Percentiles rank a stretch among this genome's conserved stretches.
These are phyloP conservation scores for Phytopythium helicoides DNA, from an alignment of 352 stramenopile genomes.

Conservation along the genomic window DNA sequence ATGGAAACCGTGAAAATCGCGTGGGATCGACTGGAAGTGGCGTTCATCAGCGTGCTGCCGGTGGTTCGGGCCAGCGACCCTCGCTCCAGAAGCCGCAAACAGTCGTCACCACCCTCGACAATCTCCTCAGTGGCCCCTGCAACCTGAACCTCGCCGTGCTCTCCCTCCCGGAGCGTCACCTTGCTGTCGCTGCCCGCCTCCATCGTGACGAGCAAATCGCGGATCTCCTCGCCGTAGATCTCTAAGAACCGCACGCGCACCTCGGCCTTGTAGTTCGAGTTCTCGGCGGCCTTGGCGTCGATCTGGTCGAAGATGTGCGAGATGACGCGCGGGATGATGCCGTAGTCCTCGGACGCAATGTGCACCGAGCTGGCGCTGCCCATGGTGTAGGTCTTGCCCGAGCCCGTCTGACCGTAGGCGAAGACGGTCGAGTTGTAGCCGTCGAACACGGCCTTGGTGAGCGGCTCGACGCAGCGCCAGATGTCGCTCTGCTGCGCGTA, in stretches of 20 bases:
- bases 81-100: constrained; percentile 77
- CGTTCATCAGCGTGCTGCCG: constrained; percentile 92
- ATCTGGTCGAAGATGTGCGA: constrained; percentile 84
- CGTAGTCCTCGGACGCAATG: constrained; percentile 75
- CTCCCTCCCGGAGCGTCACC: constrained; percentile 83
- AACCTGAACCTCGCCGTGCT: constrained; percentile 79
- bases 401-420: constrained; percentile 86
- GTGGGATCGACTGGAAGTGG: constrained; percentile 88
- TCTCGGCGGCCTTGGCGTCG: constrained; percentile 50
- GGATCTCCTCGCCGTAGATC: constrained; percentile 91
- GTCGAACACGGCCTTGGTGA: constrained; percentile 81
- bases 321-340: constrained; percentile 87
- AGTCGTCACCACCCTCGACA: constrained; percentile 68
- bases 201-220: constrained; percentile 84
- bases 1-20: constrained; percentile 90
- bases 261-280: constrained; percentile 57
- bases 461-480: constrained; percentile 78
- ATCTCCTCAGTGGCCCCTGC: constrained; percentile 73
- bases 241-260: constrained; percentile 90
- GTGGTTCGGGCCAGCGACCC: constrained; percentile 84
- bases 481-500: constrained; percentile 85
- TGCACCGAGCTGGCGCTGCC: constrained; percentile 82
- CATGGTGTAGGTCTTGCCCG: constrained; percentile 90
- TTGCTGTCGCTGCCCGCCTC: constrained; percentile 59
- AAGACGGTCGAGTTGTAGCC: constrained; percentile 91